phyloP scores from a whole-genome alignment of 768 basidiomycete species.

The Asterophora lycoperdoides region DNA sequence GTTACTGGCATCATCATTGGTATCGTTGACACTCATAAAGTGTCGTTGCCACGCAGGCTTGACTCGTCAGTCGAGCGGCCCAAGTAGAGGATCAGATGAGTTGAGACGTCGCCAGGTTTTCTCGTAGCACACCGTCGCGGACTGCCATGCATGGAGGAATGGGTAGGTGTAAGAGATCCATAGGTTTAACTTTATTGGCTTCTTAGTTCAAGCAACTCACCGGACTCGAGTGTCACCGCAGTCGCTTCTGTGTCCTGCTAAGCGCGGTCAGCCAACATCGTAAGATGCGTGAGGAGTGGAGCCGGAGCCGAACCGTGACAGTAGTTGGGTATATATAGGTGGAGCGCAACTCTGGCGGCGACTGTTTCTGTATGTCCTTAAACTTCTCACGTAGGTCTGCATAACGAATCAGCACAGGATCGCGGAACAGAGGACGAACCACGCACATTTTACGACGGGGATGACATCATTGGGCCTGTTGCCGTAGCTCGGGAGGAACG shows the following conservation, averaged over 20 bases:
- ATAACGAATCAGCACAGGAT: not conserved
- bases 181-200: not conserved
- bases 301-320: conserved; percentile 51
- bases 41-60: not conserved
- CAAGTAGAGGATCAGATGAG: conserved; percentile 35
- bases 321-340: conserved; percentile 68
- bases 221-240: conserved; percentile 53
- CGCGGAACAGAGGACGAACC: conserved; percentile 9
- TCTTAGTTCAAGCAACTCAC: conserved; percentile 23
- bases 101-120: conserved; percentile 49
- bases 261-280: not conserved
- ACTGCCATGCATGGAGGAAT: conserved; percentile 29
- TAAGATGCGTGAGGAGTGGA: not conserved
- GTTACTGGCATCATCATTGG: not conserved
- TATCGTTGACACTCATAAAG: not conserved
- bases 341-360: conserved; percentile 50
- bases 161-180: not conserved
- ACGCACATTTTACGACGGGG: conserved; percentile 59
- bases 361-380: conserved; percentile 56
- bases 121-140: conserved; percentile 58
- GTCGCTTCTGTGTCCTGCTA: conserved; percentile 60
- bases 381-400: conserved; percentile 68
- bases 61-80: not conserved
- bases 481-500: conserved; percentile 63
- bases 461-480: conserved; percentile 64